phyloP scores from a whole-genome alignment of 2,329 filamentous ascomycete species.

The Fusarium continuum region DNA sequence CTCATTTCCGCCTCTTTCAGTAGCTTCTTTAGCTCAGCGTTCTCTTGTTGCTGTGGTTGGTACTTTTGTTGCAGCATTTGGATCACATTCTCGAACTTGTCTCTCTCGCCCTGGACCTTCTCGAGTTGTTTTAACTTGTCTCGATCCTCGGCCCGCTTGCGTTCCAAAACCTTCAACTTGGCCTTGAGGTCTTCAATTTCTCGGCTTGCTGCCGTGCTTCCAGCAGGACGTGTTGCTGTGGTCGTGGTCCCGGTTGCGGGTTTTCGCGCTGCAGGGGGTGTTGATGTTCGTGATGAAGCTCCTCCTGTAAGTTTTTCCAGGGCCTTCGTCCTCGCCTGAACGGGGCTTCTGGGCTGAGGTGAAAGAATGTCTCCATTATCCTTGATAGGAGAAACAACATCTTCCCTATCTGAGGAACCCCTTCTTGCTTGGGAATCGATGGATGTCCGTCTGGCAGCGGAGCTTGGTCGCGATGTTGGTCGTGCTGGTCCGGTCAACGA shows the following conservation, averaged over 20 bases:
- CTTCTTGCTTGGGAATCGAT: constrained; percentile 57
- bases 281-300: constrained; percentile 42
- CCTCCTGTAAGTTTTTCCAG: constrained; percentile 61
- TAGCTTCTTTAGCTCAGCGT: constrained; percentile 77
- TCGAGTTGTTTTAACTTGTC: constrained; percentile 85
- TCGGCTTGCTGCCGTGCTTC: constrained; percentile 62
- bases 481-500: constrained; percentile 52
- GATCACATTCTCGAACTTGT: constrained; percentile 84
- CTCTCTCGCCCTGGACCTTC: constrained; percentile 76
- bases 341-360: constrained; percentile 61
- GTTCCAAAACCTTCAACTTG: constrained; percentile 86
- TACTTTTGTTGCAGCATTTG: constrained; percentile 92
- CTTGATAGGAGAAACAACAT: constrained; percentile 56
- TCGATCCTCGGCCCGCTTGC: constrained; percentile 84
- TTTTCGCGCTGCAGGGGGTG: constrained; percentile 47
- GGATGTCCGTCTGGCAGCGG: constrained; percentile 55
- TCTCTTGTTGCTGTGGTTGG: constrained; percentile 84
- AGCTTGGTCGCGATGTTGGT: constrained; percentile 49
- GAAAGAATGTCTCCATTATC: constrained; percentile 61
- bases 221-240: constrained; percentile 49
- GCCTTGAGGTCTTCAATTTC: constrained; percentile 90
- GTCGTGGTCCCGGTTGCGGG: constrained; percentile 42
- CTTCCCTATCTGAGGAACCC: constrained; percentile 52
- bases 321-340: constrained; percentile 59
- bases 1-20: constrained; percentile 78